Evolutionary conservation across 495 filamentous ascomycete species (phyloP).

Genomic region (Aspergillus egyptiacus): DNA sequence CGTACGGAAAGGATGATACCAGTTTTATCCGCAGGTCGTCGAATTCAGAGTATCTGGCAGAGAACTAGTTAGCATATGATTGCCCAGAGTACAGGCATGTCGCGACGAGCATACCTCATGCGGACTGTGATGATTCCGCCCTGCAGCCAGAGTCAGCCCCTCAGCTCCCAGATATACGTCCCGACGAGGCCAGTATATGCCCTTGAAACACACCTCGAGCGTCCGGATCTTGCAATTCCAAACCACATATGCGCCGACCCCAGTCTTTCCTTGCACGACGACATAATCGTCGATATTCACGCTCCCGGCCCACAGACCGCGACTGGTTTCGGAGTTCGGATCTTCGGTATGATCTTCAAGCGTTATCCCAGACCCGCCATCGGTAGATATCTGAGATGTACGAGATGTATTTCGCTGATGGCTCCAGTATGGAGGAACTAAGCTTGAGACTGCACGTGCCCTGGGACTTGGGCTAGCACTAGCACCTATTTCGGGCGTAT

Average conservation of each 20-base stretch:
- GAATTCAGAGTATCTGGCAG: conserved; percentile 64
- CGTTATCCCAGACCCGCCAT: conserved; percentile 44
- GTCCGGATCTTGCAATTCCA: conserved; percentile 70
- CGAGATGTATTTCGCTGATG: conserved; percentile 41
- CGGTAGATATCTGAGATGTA: conserved; percentile 41
- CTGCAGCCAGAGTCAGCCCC: conserved; percentile 28
- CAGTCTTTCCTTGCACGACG: conserved; percentile 56
- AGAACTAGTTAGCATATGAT: background rate
- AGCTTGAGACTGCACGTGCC: conserved; percentile 35
- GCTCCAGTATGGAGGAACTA: conserved; percentile 48
- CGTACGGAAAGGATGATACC: conserved; percentile 58
- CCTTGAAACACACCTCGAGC: conserved; percentile 51
- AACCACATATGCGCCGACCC: conserved; percentile 65
- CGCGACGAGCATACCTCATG: conserved; percentile 43
- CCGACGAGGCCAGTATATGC: background rate
- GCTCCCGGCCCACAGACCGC: conserved; percentile 60
- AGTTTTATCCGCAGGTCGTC: conserved; percentile 55
- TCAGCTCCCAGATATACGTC: conserved; percentile 10
- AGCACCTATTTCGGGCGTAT: background rate
- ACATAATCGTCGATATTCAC: conserved; percentile 62
- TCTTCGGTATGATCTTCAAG: conserved; percentile 69
- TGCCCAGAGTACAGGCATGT: background rate
- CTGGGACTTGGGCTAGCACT: conserved; percentile 15
- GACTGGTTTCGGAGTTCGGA: conserved; percentile 50
- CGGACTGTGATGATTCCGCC: conserved; percentile 55